Evolutionary conservation across 2,329 filamentous ascomycete genomes (phyloP).

Genomic region (Leptographium procerum): DNA sequence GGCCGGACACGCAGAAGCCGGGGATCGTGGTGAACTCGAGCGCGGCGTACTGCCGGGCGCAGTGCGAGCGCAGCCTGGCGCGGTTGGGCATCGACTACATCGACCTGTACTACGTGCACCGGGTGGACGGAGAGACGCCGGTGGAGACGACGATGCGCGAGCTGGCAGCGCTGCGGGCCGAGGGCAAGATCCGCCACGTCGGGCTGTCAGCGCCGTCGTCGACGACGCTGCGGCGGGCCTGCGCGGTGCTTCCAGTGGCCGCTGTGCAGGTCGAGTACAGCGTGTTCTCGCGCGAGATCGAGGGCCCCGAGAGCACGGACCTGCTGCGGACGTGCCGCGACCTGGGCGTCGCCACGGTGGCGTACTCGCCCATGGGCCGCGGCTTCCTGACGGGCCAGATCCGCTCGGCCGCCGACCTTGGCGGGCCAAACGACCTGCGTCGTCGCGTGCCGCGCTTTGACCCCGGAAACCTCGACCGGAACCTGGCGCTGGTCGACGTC

Average conservation of each 20-base stretch:
- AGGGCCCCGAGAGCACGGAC: constrained; percentile 29
- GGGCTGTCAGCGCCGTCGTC: constrained; percentile 42
- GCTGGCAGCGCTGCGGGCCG: constrained; percentile 16
- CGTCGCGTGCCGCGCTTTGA: constrained; percentile 26
- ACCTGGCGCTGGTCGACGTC: constrained; percentile 21
- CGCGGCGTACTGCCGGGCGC: constrained; percentile 17
- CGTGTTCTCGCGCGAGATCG: constrained; percentile 46
- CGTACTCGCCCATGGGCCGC: constrained; percentile 28
- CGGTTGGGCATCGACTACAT: constrained; percentile 38
- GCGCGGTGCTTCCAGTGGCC: constrained; percentile 36
- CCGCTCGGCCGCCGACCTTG: constrained; percentile 12
- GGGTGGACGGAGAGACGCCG: constrained; percentile 31
- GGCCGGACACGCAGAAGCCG: too few species aligned
- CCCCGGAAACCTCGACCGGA: constrained; percentile 35
- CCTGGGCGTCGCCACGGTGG: constrained; percentile 30
- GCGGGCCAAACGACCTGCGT: constrained; percentile 6
- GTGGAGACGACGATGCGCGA: constrained; percentile 35
- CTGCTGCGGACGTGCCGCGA: constrained; percentile 32
- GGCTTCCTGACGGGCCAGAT: constrained; percentile 29
- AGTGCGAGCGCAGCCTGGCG: constrained; percentile 25
- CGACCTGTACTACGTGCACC: constrained; percentile 43
- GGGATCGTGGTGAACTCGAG: constrained; percentile 19
- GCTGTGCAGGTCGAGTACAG: constrained; percentile 44
- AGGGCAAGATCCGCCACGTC: constrained; percentile 46
- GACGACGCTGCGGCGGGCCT: constrained; percentile 37